Percentiles rank a stretch among this genome's conserved stretches.
Evolutionary conservation across 305 asterid genomes (phyloP).

Genomic region (Euphrasia arctica): DNA sequence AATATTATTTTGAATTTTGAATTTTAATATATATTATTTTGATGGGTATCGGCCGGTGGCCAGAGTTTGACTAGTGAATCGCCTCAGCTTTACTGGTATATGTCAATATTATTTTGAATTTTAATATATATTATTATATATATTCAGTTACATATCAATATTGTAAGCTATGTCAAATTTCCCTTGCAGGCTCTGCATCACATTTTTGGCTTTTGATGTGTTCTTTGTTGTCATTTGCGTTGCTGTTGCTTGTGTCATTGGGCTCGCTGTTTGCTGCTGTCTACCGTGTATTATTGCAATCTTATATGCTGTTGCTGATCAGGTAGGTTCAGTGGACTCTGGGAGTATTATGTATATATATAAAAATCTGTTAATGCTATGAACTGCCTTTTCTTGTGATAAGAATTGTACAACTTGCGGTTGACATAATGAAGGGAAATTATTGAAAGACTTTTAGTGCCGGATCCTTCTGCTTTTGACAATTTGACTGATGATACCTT

Average conservation of each 20-base stretch:
- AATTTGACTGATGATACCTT: constrained; percentile 5
- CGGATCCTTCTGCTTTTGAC: constrained; percentile 11
- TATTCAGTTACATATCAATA: background rate
- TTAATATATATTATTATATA: background rate
- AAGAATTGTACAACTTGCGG: background rate
- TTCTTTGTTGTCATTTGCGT: constrained; percentile 97
- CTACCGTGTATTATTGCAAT: constrained; percentile 95
- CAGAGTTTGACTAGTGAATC: constrained; percentile 56
- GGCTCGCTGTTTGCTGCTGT: constrained; percentile 99
- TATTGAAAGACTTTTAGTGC: background rate
- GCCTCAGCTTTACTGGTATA: constrained; percentile 97
- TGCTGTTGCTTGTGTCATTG: constrained; percentile 91
- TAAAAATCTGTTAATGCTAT: constrained; percentile 7
- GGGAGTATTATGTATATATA: too few relatives aligned
- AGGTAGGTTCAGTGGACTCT: constrained; percentile 44
- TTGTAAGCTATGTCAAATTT: constrained; percentile 2
- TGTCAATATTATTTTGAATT: constrained; percentile 19
- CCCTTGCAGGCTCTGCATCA: constrained; percentile 88
- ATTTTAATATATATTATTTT: background rate
- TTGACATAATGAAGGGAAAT: constrained; percentile 9
- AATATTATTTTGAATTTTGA: constrained; percentile 12
- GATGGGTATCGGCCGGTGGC: constrained; percentile 97
- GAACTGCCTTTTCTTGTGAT: constrained; percentile 10
- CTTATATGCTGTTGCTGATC: constrained; percentile 96
- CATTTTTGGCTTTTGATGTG: constrained; percentile 96